A percentile compares a stretch with the other conserved stretches of the same genome.
Conservation (phyloP, 805 yeast genomes). For the Kurtzmaniella cleridarum region DNA sequence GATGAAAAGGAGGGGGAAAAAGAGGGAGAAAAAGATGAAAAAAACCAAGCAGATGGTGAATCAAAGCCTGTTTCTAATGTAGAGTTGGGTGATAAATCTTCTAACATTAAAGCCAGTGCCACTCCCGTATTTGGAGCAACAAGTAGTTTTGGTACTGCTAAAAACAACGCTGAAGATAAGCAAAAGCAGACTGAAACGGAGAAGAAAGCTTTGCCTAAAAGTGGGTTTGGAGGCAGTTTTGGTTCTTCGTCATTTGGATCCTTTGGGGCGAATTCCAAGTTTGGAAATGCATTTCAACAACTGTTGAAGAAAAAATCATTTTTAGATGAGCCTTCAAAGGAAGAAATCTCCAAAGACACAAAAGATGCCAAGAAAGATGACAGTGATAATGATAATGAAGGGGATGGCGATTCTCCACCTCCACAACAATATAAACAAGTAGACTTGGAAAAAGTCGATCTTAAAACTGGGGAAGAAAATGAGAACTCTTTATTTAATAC, state of each 20-base stretch:
- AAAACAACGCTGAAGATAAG: background rate
- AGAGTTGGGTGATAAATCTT: background rate
- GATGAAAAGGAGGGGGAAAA: background rate
- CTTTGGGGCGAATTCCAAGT: constrained; percentile 44
- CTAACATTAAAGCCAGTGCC: background rate
- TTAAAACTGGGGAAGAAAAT: constrained; percentile 86
- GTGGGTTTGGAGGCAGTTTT: constrained; percentile 25
- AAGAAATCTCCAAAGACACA: constrained; percentile 9
- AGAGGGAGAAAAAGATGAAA: background rate
- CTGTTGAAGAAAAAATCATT: constrained; percentile 52
- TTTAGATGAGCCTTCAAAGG: constrained; percentile 36
- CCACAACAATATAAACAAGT: constrained; percentile 48
- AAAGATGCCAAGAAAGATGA: background rate
- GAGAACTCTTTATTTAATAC: constrained; percentile 66
- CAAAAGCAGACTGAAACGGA: constrained; percentile 2
- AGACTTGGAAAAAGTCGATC: constrained; percentile 48
- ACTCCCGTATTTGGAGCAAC: constrained; percentile 3
- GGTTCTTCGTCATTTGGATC: constrained; percentile 37
- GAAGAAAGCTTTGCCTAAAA: constrained; percentile 6
- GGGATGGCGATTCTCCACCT: constrained; percentile 5
- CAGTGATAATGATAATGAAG: constrained; percentile 17
- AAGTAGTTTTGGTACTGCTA: constrained; percentile 1
- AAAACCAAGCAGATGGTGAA: background rate
- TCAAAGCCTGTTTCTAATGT: background rate
- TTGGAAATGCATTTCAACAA: constrained; percentile 51